Conservation (phyloP, 257 asterid species). For the Solanum sitiens region DNA sequence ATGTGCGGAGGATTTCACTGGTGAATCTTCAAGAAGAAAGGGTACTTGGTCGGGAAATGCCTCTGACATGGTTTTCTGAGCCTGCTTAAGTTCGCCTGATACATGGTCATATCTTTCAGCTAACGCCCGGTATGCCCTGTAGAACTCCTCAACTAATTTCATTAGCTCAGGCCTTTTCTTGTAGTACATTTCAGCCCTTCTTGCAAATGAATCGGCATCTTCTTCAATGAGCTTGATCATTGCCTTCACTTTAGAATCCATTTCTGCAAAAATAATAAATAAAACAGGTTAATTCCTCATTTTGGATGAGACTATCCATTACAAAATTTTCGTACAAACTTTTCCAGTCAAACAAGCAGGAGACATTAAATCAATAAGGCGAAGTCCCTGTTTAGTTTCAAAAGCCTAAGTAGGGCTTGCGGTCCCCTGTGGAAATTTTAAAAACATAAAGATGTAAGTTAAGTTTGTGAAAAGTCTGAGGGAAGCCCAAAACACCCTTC, state of each 20-base stretch:
- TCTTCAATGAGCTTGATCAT: background rate
- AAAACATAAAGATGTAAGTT: background rate
- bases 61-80: slow-evolving; percentile 68
- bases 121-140: background rate
- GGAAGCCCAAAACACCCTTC: background rate
- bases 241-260: slow-evolving; percentile 25
- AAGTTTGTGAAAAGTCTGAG: background rate
- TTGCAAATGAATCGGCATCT: slow-evolving; percentile 4
- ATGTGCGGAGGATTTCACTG: slow-evolving; percentile 27
- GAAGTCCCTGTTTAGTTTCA: background rate
- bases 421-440: background rate
- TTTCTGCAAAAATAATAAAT: slow-evolving; percentile 40
- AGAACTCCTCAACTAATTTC: slow-evolving; percentile 2
- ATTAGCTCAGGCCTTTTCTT: slow-evolving; percentile 1
- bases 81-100: slow-evolving; percentile 86
- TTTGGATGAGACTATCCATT: background rate
- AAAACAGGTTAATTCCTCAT: background rate
- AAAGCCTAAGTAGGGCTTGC: background rate
- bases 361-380: background rate
- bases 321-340: background rate
- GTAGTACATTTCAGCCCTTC: slow-evolving; percentile 5
- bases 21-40: slow-evolving; percentile 50
- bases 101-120: slow-evolving; percentile 21
- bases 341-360: background rate
- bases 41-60: slow-evolving; percentile 85